These are phyloP conservation scores for Rhodotorula sp. DNA, from an alignment of 1,284 basidiomycete species.

Conservation along the genomic window DNA sequence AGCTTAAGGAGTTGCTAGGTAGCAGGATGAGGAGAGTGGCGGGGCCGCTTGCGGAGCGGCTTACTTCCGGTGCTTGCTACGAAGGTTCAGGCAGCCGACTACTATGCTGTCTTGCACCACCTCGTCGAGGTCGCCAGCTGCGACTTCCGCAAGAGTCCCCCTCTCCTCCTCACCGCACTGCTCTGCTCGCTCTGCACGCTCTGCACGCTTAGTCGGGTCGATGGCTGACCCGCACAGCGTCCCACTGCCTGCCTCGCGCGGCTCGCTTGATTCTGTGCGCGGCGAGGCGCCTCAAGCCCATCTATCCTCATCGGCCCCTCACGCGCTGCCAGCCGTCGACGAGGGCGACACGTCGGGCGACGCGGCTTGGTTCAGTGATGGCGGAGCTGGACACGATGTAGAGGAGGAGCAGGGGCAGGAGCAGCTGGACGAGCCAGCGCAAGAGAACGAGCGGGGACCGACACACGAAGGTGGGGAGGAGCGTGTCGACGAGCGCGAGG, in stretches of 20 bases:
- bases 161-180: too few relatives aligned
- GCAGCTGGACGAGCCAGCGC: neutral
- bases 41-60: too few relatives aligned
- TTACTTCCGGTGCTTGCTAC: too few relatives aligned
- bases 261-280: constrained; percentile 24
- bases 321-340: constrained; percentile 4
- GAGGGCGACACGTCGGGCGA: constrained; percentile 3
- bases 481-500: neutral
- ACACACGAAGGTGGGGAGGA: neutral
- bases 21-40: too few relatives aligned
- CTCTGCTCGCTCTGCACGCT: too few relatives aligned
- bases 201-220: too few relatives aligned
- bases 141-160: too few relatives aligned
- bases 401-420: neutral
- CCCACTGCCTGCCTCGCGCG: constrained; percentile 26
- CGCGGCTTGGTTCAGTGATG: neutral
- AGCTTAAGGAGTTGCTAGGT: too few relatives aligned
- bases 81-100: too few relatives aligned
- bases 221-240: constrained; percentile 29
- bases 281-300: neutral
- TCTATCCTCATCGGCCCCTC: neutral
- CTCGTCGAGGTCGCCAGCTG: too few relatives aligned
- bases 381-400: too few relatives aligned
- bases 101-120: too few relatives aligned
- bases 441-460: neutral